Evolutionary conservation across 345 rosid genomes (phyloP).

Genomic region (Camelina neglecta): DNA sequence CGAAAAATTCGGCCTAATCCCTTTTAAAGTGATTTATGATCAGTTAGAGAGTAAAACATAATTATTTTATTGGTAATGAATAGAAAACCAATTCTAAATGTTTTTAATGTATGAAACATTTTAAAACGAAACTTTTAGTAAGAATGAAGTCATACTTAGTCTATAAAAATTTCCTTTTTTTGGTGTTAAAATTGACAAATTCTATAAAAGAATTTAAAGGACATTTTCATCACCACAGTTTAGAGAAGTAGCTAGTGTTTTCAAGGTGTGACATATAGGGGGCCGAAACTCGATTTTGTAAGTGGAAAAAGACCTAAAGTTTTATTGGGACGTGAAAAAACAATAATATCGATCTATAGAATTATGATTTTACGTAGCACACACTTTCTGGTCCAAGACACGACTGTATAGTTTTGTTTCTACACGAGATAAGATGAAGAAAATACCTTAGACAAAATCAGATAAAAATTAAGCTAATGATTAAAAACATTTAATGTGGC

Average conservation of each 20-base stretch:
- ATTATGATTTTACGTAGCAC: slow-evolving; percentile 17
- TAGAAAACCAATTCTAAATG: no score
- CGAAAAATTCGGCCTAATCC: no score
- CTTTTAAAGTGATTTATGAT: no score
- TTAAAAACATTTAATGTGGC: background rate
- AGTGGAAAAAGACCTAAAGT: slow-evolving; percentile 18
- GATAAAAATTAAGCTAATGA: background rate
- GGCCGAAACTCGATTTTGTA: slow-evolving; percentile 4
- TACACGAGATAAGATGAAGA: background rate
- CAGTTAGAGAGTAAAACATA: no score
- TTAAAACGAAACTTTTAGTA: no score
- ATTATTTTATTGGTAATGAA: no score
- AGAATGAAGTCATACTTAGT: background rate
- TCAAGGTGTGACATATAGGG: slow-evolving; percentile 26
- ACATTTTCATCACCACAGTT: background rate
- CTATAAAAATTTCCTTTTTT: background rate
- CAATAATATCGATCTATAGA: background rate
- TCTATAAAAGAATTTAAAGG: background rate
- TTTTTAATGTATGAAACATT: no score
- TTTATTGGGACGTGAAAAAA: slow-evolving; percentile 29
- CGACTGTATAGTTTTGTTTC: background rate
- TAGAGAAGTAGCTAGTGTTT: slow-evolving; percentile 14
- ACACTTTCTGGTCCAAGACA: slow-evolving; percentile 3
- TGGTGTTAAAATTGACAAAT: slow-evolving; percentile 16
- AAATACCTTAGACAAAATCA: no score